Evolutionary conservation across 208 protist genomes (phyloP).

Genomic region (Blastocrithidia nonstop): DNA sequence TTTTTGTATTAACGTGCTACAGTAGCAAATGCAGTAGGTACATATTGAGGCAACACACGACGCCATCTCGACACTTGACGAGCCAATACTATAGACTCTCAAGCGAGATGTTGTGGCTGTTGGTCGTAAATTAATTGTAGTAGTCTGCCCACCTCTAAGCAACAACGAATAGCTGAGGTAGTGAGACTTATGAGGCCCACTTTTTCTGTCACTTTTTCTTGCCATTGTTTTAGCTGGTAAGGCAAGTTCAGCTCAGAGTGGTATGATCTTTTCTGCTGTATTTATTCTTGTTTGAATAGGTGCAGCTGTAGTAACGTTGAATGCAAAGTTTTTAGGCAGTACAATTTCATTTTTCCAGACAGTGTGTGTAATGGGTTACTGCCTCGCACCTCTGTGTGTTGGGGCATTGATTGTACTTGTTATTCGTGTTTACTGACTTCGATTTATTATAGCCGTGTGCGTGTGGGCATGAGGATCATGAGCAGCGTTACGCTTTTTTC

Average conservation of each 20-base stretch:
- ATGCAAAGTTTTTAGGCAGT: conserved; percentile 84
- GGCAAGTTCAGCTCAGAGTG: conserved; percentile 16
- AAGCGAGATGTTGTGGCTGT: conserved; percentile 54
- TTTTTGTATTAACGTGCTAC: too few species aligned
- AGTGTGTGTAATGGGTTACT: conserved; percentile 92
- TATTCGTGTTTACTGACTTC: conserved; percentile 15
- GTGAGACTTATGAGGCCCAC: conserved; percentile 89
- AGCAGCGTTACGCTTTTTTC: conserved; percentile 85
- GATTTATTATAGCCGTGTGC: conserved; percentile 29
- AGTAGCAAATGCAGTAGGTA: too few species aligned
- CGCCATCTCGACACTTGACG: conserved; percentile 42
- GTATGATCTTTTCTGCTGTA: conserved; percentile 70
- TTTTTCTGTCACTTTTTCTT: conserved; percentile 80
- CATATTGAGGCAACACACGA: conserved; percentile 20
- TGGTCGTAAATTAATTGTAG: conserved; percentile 44
- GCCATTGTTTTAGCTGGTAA: conserved; percentile 39
- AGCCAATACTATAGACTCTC: conserved; percentile 42
- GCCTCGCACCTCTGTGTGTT: conserved; percentile 69
- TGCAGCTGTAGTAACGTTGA: conserved; percentile 76
- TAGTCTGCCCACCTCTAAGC: conserved; percentile 35
- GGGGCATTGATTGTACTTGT: conserved; percentile 23
- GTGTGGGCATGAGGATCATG: conserved; percentile 73
- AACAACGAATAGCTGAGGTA: conserved; percentile 32
- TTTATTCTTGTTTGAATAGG: conserved; percentile 86
- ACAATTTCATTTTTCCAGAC: conserved; percentile 88